These are phyloP conservation scores for Wickerhamiella occidentalis DNA, from an alignment of 805 yeast species.

Conservation along the genomic window DNA sequence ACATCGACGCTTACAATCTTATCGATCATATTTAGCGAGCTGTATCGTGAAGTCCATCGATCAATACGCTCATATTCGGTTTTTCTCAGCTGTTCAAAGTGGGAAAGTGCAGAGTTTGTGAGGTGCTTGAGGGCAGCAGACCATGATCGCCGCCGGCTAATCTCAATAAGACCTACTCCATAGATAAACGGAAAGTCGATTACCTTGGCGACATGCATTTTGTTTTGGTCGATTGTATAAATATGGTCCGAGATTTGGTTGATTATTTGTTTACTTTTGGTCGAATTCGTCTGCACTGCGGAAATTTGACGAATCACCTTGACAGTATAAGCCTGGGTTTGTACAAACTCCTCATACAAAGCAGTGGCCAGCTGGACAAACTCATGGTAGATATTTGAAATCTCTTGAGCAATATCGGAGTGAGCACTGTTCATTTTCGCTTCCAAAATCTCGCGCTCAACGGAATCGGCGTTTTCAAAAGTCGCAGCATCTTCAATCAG, in stretches of 20 bases:
- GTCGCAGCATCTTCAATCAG: neutral
- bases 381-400: neutral
- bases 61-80: slow-evolving; percentile 33
- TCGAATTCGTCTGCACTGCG: slow-evolving; percentile 23
- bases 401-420: neutral
- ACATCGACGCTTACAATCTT: slow-evolving; percentile 6
- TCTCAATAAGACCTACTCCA: slow-evolving; percentile 30
- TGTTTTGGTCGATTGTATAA: slow-evolving; percentile 22
- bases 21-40: slow-evolving; percentile 17
- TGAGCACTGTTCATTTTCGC: neutral
- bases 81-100: slow-evolving; percentile 45
- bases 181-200: slow-evolving; percentile 29
- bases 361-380: neutral
- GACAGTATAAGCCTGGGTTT: slow-evolving; percentile 10
- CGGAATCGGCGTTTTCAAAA: neutral
- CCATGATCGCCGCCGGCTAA: slow-evolving; percentile 27
- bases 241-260: slow-evolving; percentile 20
- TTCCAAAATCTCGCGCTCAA: neutral
- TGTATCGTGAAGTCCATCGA: slow-evolving; percentile 52
- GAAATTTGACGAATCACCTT: slow-evolving; percentile 18
- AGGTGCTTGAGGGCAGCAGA: slow-evolving; percentile 18
- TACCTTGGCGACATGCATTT: slow-evolving; percentile 26
- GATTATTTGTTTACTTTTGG: slow-evolving; percentile 23
- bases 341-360: neutral
- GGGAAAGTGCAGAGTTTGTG: slow-evolving; percentile 42